Conservation (phyloP, 257 asterid genomes). For the Solanum bukasovii region DNA sequence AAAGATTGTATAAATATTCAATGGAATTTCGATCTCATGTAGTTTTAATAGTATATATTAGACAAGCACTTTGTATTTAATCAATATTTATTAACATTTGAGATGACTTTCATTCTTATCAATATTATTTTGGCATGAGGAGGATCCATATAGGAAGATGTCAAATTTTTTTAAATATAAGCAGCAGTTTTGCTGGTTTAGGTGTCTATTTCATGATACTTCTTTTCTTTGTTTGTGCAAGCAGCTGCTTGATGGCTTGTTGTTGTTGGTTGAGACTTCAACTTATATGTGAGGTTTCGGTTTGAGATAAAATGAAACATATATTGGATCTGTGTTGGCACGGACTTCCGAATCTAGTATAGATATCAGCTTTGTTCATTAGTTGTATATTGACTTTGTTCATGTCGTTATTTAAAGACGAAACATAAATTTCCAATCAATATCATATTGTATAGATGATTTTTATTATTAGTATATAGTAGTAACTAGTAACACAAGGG, state of each 20-base stretch:
- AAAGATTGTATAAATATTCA: background rate
- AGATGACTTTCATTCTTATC: background rate
- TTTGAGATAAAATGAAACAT: too few species aligned
- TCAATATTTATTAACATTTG: background rate
- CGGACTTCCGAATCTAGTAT: too few species aligned
- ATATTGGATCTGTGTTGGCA: too few species aligned
- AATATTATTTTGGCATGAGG: background rate
- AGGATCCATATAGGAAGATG: background rate
- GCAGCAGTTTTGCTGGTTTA: background rate
- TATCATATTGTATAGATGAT: too few species aligned
- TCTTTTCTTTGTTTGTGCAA: background rate
- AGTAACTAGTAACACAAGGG: too few species aligned
- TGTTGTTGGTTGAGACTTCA: background rate
- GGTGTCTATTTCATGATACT: background rate
- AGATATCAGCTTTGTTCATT: too few species aligned
- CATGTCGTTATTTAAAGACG: too few species aligned
- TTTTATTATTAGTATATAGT: too few species aligned
- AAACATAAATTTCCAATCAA: background rate
- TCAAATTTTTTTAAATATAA: background rate
- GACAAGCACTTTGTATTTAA: background rate
- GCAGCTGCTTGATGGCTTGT: background rate
- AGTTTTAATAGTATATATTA: too few species aligned
- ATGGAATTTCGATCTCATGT: background rate
- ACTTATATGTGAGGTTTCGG: background rate
- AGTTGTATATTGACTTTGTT: too few species aligned